Conservation (phyloP, 208 protist genomes). For the Leishmania aethiopica region DNA sequence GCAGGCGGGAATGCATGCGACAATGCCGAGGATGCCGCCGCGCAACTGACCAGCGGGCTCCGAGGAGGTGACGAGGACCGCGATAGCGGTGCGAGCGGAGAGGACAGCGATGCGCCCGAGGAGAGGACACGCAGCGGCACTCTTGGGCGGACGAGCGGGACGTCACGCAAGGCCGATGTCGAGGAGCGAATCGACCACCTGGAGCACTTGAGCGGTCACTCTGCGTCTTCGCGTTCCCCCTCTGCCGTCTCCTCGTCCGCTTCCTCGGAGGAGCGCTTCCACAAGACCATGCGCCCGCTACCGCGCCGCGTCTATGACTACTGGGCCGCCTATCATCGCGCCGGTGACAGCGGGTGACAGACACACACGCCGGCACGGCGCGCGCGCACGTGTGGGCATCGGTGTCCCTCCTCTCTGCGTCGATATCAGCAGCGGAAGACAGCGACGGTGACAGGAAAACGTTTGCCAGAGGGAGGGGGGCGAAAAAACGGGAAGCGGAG, state of each 20-base stretch:
- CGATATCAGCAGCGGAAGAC: background rate
- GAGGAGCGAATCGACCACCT: background rate
- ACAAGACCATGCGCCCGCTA: constrained; percentile 9
- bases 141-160: background rate
- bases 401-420: background rate
- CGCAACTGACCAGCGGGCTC: background rate
- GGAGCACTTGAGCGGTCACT: background rate
- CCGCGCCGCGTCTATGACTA: constrained; percentile 42
- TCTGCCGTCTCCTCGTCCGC: constrained; percentile 7
- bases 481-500: background rate
- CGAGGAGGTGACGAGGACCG: background rate
- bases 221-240: constrained; percentile 4
- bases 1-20: background rate
- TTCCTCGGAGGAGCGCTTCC: constrained; percentile 6
- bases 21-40: constrained; percentile 3
- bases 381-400: background rate
- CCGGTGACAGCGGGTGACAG: background rate
- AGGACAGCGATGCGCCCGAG: constrained; percentile 13
- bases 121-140: background rate
- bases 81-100: background rate
- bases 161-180: background rate
- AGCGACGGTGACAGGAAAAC: background rate
- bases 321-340: constrained; percentile 29
- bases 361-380: background rate
- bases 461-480: background rate